Evolutionary conservation across 2,329 filamentous ascomycete genomes (phyloP).

Genomic region (Aspergillus oerlinghausenensis): DNA sequence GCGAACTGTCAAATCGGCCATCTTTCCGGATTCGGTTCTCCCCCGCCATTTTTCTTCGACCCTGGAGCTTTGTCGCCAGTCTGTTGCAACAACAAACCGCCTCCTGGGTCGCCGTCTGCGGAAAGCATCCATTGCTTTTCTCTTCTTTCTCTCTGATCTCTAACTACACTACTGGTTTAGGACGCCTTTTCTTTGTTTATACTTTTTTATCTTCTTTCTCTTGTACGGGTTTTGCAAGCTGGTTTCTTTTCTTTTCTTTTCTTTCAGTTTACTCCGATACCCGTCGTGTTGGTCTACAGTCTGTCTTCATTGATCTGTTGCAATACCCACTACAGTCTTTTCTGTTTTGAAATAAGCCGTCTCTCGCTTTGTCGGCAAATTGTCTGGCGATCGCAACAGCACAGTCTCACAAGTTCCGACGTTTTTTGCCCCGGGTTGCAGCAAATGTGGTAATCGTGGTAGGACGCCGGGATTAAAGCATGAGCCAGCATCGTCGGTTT

Average conservation of each 20-base stretch:
- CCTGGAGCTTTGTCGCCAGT: neutral
- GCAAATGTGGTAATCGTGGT: neutral
- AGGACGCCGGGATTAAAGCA: conserved; percentile 2
- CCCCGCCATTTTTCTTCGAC: neutral
- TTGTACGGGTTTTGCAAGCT: neutral
- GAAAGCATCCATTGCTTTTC: neutral
- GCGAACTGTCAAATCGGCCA: neutral
- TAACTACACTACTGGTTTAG: neutral
- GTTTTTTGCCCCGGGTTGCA: neutral
- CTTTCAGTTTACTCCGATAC: neutral
- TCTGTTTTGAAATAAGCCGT: conserved; percentile 1
- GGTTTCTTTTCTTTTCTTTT: neutral
- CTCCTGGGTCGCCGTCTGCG: neutral
- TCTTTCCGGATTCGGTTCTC: neutral
- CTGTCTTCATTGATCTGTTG: neutral
- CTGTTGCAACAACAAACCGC: neutral
- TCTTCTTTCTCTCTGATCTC: neutral
- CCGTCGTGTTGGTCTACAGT: neutral
- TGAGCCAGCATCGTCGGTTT: conserved; percentile 7
- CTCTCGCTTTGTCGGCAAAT: neutral
- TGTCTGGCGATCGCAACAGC: neutral
- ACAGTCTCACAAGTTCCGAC: neutral
- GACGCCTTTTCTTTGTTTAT: neutral
- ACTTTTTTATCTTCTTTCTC: neutral
- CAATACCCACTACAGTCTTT: conserved; percentile 3